These are phyloP conservation scores for Saccharomycopsis sp. DNA, from an alignment of 805 yeast species.

Conservation along the genomic window DNA sequence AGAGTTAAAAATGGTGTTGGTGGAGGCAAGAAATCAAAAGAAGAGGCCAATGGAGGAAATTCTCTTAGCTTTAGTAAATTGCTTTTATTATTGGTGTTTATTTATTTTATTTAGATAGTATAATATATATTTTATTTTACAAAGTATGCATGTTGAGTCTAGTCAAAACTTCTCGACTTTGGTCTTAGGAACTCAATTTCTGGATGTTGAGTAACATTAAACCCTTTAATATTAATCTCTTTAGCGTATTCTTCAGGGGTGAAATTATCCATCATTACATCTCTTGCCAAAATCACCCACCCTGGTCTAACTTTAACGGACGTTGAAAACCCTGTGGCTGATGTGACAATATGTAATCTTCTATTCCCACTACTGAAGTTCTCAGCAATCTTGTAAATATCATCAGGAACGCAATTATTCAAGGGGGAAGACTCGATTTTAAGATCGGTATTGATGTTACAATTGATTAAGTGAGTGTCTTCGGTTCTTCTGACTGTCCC, in stretches of 20 bases:
- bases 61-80: too few species aligned
- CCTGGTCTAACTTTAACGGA: slow-evolving; percentile 71
- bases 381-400: slow-evolving; percentile 76
- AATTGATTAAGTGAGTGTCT: slow-evolving; percentile 80
- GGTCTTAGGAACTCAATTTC: slow-evolving; percentile 82
- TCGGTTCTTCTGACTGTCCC: slow-evolving; percentile 86
- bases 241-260: slow-evolving; percentile 37
- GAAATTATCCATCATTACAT: slow-evolving; percentile 68
- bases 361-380: slow-evolving; percentile 79
- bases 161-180: slow-evolving; percentile 48
- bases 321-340: slow-evolving; percentile 54
- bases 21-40: not conserved
- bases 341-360: slow-evolving; percentile 79
- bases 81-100: not conserved
- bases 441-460: slow-evolving; percentile 87
- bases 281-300: slow-evolving; percentile 89
- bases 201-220: slow-evolving; percentile 55
- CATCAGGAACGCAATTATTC: slow-evolving; percentile 55
- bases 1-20: not conserved
- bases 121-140: not conserved
- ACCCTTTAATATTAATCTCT: slow-evolving; percentile 39
- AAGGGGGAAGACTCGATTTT: slow-evolving; percentile 49
- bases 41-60: too few species aligned
- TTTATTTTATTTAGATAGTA: not conserved
- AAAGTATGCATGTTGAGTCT: not conserved